A percentile compares a stretch with the other conserved stretches of the same genome.
Evolutionary conservation across 2,329 filamentous ascomycete genomes (phyloP).

Genomic region (Fonsecaea erecta): DNA sequence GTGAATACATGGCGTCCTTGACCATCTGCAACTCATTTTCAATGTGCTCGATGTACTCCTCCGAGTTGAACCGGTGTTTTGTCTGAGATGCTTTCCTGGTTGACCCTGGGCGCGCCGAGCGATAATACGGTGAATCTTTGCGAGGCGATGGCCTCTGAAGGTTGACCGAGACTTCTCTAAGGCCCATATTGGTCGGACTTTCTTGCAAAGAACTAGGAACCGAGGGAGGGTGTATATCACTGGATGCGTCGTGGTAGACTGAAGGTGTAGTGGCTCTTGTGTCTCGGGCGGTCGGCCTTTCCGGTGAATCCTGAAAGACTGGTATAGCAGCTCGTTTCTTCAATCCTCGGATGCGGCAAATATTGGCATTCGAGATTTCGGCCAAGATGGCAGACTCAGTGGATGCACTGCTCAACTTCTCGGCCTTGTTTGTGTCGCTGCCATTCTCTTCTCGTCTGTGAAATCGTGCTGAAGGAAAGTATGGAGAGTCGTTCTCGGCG

Average conservation of each 20-base stretch:
- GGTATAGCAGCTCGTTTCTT: conserved; percentile 32
- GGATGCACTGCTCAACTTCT: conserved; percentile 19
- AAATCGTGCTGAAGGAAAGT: conserved; percentile 19
- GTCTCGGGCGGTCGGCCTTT: conserved; percentile 2
- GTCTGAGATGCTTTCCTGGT: conserved; percentile 29
- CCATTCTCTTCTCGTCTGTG: conserved; percentile 29
- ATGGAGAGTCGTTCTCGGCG: conserved; percentile 24
- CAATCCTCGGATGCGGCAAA: conserved; percentile 19
- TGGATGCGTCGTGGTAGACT: conserved; percentile 30
- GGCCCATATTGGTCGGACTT: conserved; percentile 32
- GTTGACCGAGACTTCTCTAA: conserved; percentile 40
- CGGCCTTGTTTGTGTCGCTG: conserved; percentile 3
- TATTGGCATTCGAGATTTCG: conserved; percentile 34
- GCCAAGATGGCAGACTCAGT: conserved; percentile 29
- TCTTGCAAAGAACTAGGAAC: conserved; percentile 26
- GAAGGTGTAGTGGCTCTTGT: conserved; percentile 21
- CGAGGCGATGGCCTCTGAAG: conserved; percentile 33
- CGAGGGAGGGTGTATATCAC: conserved; percentile 30
- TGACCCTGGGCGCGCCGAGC: conserved; percentile 24
- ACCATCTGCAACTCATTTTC: conserved; percentile 52
- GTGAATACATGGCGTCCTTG: conserved; percentile 49
- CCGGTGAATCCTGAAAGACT: conserved; percentile 33
- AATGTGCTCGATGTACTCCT: conserved; percentile 56
- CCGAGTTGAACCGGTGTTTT: conserved; percentile 46
- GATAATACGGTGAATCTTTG: conserved; percentile 35